Evolutionary conservation across 306 rosid genomes (phyloP).

Genomic region (Castanea mollissima): DNA sequence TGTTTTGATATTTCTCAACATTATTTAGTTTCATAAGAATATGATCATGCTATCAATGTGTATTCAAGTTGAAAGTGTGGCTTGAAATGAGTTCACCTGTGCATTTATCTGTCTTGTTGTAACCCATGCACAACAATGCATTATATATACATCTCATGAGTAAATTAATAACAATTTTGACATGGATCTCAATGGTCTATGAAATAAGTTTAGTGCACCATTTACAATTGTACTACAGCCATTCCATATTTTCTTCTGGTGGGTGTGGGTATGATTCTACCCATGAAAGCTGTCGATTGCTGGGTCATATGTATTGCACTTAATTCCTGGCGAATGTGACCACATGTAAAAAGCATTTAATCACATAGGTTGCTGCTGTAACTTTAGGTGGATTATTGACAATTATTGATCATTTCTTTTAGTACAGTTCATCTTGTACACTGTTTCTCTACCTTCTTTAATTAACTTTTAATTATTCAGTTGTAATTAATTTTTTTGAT

Average conservation of each 20-base stretch:
- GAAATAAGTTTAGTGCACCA: background rate
- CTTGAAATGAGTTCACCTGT: too few relatives aligned
- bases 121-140: too few relatives aligned
- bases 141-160: too few relatives aligned
- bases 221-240: background rate
- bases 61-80: background rate
- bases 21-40: background rate
- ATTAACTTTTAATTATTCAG: constrained; percentile 2
- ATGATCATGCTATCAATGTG: background rate
- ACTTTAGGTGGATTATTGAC: background rate
- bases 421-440: background rate
- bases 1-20: too few relatives aligned
- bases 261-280: background rate
- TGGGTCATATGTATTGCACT: background rate
- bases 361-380: background rate
- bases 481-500: background rate
- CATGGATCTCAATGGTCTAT: too few relatives aligned
- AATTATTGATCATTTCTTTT: background rate
- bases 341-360: background rate
- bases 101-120: too few relatives aligned
- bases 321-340: background rate
- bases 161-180: too few relatives aligned
- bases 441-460: background rate
- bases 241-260: background rate
- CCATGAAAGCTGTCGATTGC: background rate